Base-by-base conservation (phyloP, 1,284 basidiomycete genomes). In the Termitomyces sp. region DNA sequence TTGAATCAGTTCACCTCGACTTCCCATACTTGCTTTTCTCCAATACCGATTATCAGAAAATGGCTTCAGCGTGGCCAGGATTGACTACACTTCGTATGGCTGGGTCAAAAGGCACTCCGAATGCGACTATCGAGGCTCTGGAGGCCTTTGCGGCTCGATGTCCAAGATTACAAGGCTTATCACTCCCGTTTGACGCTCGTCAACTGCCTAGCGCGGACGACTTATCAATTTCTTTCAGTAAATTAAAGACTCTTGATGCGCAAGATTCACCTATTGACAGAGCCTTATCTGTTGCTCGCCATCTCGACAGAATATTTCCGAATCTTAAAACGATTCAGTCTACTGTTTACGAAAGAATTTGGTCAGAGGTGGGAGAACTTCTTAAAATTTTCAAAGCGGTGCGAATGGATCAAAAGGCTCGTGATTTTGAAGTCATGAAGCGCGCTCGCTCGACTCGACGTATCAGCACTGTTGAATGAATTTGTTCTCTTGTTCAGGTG, bases 251-350 rank as follows among this genome's bases (percentile, higher is more conserved):
- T 18, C 44, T 54, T 10, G 53, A 47, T 39, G 37, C 30, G 1
- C 53, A 50, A 21, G 1, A 46, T 10, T 54, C 53, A 6, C 43
- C 53, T 19, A 40, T 51, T 11, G 49, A 46, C 3, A 43, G 34
- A 11, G 31, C 38, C 1, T 34, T 46, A 7, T 31, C 39, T 21
- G 49, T 43, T 21, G 53, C 53, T 14, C 49, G 53, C 3, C 44
- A 50, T 42, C 35, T 54, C 3, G 53, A 54, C 33, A 54, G 53
- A 39, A 44, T 54, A 26, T 54, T 54, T 38, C 53, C 49, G 8
- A 35, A 46, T 31, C 37, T 54, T 18, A 47, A 54, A 39, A 54
- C 42, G 24, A 46, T 54, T 5, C 47, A 49, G 31, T 49, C 42
- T 13, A 18, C 35, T 31, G 28, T 35, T 11, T 8, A 41, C 5